phyloP scores from a whole-genome alignment of 768 basidiomycete species.

The Auriscalpium vulgare region DNA sequence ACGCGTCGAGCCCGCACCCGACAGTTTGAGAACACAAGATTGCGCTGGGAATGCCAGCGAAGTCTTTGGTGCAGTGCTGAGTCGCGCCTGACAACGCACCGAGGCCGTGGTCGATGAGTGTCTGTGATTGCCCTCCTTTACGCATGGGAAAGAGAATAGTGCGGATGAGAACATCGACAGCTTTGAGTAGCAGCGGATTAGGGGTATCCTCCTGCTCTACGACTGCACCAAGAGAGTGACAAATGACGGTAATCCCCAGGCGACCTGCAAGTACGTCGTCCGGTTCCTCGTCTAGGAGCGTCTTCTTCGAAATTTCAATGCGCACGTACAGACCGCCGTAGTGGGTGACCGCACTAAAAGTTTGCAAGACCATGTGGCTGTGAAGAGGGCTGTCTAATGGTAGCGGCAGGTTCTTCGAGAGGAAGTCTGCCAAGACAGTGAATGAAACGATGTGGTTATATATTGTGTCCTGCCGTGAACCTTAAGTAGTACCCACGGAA shows the following conservation, averaged over 20 bases:
- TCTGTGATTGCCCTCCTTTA: conserved; percentile 33
- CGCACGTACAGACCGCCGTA: neutral
- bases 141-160: conserved; percentile 36
- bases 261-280: conserved; percentile 45
- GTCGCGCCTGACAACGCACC: conserved; percentile 37
- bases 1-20: neutral
- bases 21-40: too few relatives aligned
- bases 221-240: conserved; percentile 42
- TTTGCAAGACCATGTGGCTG: conserved; percentile 1
- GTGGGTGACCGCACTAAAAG: neutral
- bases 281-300: conserved; percentile 38
- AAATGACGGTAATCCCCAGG: conserved; percentile 40
- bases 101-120: conserved; percentile 45
- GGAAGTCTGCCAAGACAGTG: conserved; percentile 9
- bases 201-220: conserved; percentile 32
- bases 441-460: neutral
- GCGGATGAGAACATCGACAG: conserved; percentile 31
- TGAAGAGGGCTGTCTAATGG: neutral
- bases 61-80: conserved; percentile 36
- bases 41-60: conserved; percentile 34
- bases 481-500: too few relatives aligned
- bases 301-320: conserved; percentile 1
- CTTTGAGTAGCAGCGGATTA: conserved; percentile 29
- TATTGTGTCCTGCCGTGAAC: too few relatives aligned
- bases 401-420: neutral